phyloP scores from a whole-genome alignment of 2,329 filamentous ascomycete genomes.

The Emergomyces pasteurianus region DNA sequence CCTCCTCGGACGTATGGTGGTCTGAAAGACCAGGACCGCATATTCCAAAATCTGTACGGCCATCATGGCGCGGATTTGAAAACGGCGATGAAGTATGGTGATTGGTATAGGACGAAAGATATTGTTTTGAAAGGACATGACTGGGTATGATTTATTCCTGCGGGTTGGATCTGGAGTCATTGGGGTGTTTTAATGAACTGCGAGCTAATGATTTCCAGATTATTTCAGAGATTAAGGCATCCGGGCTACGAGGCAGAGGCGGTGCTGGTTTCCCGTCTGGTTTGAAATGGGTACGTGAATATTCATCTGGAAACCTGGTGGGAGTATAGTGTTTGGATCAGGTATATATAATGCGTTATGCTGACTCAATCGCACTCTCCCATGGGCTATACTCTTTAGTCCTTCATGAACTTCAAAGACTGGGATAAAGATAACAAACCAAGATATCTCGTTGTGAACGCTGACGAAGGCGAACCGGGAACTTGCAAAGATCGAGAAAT shows the following conservation, averaged over 20 bases:
- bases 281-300: slow-evolving; percentile 80
- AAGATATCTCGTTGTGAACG: slow-evolving; percentile 94
- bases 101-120: slow-evolving; percentile 99
- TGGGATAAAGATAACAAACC: slow-evolving; percentile 98
- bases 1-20: slow-evolving; percentile 66
- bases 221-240: slow-evolving; percentile 94
- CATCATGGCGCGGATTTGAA: slow-evolving; percentile 85
- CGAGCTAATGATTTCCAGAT: slow-evolving; percentile 43
- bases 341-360: not conserved
- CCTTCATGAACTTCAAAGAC: slow-evolving; percentile 99
- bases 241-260: slow-evolving; percentile 86
- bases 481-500: slow-evolving; percentile 99
- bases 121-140: slow-evolving; percentile 95
- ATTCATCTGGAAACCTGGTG: slow-evolving; percentile 1
- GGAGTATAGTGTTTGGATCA: not conserved
- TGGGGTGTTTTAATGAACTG: not conserved
- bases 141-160: slow-evolving; percentile 46
- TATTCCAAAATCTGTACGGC: slow-evolving; percentile 97
- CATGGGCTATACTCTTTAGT: slow-evolving; percentile 41
- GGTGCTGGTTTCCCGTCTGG: slow-evolving; percentile 97
- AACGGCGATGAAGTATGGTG: slow-evolving; percentile 92
- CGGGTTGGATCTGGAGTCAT: not conserved
- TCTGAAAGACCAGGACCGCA: slow-evolving; percentile 90
- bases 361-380: slow-evolving; percentile 1
- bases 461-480: slow-evolving; percentile 95